These are phyloP conservation scores for Raffaelea albimanens DNA, from an alignment of 2,329 filamentous ascomycete species.

Conservation along the genomic window DNA sequence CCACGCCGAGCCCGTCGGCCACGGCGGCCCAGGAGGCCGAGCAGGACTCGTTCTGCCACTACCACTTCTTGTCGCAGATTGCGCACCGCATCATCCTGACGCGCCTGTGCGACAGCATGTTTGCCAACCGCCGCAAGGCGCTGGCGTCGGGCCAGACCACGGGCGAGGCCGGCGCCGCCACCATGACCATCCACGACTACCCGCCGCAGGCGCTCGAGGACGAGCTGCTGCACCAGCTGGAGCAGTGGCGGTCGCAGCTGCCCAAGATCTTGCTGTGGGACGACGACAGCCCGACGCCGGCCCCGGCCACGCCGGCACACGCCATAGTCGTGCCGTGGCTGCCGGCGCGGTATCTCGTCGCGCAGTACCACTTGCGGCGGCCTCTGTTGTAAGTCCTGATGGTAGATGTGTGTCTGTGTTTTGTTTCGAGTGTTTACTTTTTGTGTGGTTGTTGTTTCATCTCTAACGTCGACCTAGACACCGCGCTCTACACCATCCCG, in stretches of 20 bases:
- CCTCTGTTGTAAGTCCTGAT: conserved; percentile 12
- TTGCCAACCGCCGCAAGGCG: conserved; percentile 12
- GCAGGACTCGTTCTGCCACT: conserved; percentile 42
- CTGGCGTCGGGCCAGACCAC: conserved; percentile 11
- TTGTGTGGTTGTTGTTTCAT: too few relatives aligned
- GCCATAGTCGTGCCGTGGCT: conserved; percentile 14
- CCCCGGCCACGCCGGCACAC: conserved; percentile 1
- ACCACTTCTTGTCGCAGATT: conserved; percentile 46
- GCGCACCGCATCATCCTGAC: conserved; percentile 46
- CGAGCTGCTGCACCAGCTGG: conserved; percentile 44
- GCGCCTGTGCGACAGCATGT: conserved; percentile 36
- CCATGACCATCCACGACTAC: conserved; percentile 20
- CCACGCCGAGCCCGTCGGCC: neutral
- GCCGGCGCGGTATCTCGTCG: conserved; percentile 12
- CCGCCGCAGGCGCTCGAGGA: conserved; percentile 37
- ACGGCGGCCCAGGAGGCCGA: conserved; percentile 3
- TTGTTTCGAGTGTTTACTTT: too few relatives aligned
- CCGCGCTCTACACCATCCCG: conserved; percentile 13
- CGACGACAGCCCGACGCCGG: neutral
- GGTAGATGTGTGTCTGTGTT: too few relatives aligned
- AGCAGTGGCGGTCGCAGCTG: conserved; percentile 43
- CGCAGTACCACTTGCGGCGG: conserved; percentile 13
- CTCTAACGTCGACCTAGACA: conserved; percentile 2
- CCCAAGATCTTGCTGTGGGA: conserved; percentile 19
- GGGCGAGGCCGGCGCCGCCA: conserved; percentile 1